Conservation (phyloP, 305 asterid species). For the Solanum hybrid region DNA sequence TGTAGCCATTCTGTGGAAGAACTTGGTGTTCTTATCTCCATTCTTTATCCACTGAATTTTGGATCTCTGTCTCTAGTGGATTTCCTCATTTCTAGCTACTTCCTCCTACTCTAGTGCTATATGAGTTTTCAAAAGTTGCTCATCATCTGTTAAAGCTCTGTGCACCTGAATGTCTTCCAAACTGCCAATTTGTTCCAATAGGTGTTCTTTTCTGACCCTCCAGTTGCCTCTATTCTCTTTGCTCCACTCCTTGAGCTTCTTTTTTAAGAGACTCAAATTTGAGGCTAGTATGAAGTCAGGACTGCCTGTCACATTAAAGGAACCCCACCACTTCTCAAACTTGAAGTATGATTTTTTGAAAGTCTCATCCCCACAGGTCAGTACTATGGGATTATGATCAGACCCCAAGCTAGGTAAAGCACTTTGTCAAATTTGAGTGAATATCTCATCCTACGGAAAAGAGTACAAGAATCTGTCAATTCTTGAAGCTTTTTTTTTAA, state of each 20-base stretch:
- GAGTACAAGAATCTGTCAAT: neutral
- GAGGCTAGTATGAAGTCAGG: neutral
- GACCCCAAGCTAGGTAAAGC: neutral
- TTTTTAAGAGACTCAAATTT: neutral
- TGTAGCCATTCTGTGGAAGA: neutral
- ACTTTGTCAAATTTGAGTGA: neutral
- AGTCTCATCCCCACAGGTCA: neutral
- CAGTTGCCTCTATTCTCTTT: neutral
- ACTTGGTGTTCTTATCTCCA: neutral
- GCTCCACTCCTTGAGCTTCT: neutral
- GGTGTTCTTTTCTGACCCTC: neutral
- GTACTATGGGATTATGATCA: neutral
- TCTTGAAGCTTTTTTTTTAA: neutral
- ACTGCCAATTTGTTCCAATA: neutral
- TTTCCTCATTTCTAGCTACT: neutral
- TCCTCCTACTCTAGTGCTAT: neutral
- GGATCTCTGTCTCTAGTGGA: neutral
- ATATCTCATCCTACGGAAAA: neutral
- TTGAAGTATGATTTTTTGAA: neutral
- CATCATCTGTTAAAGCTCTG: neutral
- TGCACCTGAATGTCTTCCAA: neutral
- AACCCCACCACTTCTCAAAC: neutral
- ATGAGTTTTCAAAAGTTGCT: neutral
- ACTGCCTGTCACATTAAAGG: neutral
- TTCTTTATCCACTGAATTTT: neutral